A percentile compares a stretch with the other conserved stretches of the same genome.
These are phyloP conservation scores for Pleurotus tuber-regium DNA, from an alignment of 768 basidiomycete genomes.

Conservation along the genomic window DNA sequence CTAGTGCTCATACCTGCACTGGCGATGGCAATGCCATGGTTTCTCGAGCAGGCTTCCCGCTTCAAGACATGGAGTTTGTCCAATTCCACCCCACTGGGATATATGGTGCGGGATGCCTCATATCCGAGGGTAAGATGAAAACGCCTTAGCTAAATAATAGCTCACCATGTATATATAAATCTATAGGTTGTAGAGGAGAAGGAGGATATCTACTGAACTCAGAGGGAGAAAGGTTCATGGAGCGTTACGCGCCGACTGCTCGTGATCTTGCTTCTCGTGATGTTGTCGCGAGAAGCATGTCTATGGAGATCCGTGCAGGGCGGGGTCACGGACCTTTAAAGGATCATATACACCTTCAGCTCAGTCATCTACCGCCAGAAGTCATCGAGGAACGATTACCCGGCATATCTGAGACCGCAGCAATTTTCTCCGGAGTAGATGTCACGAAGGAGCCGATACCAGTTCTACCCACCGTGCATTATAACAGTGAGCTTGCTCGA, in stretches of 20 bases:
- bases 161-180: background rate
- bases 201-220: slow-evolving; percentile 98
- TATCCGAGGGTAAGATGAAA: slow-evolving; percentile 76
- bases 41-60: slow-evolving; percentile 87
- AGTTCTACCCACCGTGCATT: slow-evolving; percentile 95
- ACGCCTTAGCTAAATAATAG: too few species aligned
- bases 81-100: slow-evolving; percentile 99
- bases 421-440: slow-evolving; percentile 98
- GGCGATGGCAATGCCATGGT: slow-evolving; percentile 99
- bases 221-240: slow-evolving; percentile 99
- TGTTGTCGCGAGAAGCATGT: slow-evolving; percentile 98
- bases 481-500: slow-evolving; percentile 75
- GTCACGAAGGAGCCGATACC: slow-evolving; percentile 99
- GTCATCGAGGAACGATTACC: slow-evolving; percentile 94
- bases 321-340: slow-evolving; percentile 98
- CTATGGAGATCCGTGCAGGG: slow-evolving; percentile 95
- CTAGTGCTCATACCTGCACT: slow-evolving; percentile 96
- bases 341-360: slow-evolving; percentile 94
- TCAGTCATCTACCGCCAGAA: slow-evolving; percentile 94
- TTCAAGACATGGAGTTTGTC: slow-evolving; percentile 97
- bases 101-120: slow-evolving; percentile 97
- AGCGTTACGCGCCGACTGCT: slow-evolving; percentile 97
- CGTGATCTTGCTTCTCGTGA: slow-evolving; percentile 99
- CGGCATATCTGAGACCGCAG: slow-evolving; percentile 98
- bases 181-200: slow-evolving; percentile 91